Conservation (phyloP, 495 filamentous ascomycete species). For the Aspergillus sclerotioniger region DNA sequence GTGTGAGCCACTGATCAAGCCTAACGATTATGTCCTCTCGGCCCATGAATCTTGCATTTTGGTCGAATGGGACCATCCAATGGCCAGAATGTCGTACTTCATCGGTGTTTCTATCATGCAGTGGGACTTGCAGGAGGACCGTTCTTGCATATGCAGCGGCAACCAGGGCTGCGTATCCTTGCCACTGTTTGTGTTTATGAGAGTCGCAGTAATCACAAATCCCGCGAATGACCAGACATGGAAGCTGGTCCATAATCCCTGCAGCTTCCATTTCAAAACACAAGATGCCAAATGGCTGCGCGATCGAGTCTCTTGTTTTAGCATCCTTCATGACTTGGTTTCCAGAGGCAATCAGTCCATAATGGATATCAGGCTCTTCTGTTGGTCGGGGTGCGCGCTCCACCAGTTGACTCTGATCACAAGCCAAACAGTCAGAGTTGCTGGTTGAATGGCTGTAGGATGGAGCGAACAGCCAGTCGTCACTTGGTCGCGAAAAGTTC, state of each 20-base stretch:
- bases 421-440: background rate
- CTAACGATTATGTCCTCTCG: too few relatives aligned
- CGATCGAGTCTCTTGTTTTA: constrained; percentile 15
- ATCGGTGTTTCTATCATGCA: too few relatives aligned
- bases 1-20: too few relatives aligned
- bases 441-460: constrained; percentile 31
- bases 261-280: constrained; percentile 52
- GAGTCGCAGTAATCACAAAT: constrained; percentile 40
- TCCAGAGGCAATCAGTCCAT: constrained; percentile 20
- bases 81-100: too few relatives aligned
- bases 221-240: constrained; percentile 33
- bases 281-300: constrained; percentile 24
- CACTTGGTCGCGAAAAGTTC: constrained; percentile 12
- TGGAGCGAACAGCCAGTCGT: constrained; percentile 31
- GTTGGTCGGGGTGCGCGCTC: background rate
- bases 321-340: constrained; percentile 20
- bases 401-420: background rate
- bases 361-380: constrained; percentile 14
- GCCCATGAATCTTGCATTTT: too few relatives aligned
- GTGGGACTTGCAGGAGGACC: too few relatives aligned
- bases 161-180: constrained; percentile 30
- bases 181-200: constrained; percentile 39
- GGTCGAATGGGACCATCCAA: too few relatives aligned
- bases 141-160: constrained; percentile 35
- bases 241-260: constrained; percentile 33